These are phyloP conservation scores for Agapanthus africanus DNA, from an alignment of 106 monocot species.

Conservation along the genomic window DNA sequence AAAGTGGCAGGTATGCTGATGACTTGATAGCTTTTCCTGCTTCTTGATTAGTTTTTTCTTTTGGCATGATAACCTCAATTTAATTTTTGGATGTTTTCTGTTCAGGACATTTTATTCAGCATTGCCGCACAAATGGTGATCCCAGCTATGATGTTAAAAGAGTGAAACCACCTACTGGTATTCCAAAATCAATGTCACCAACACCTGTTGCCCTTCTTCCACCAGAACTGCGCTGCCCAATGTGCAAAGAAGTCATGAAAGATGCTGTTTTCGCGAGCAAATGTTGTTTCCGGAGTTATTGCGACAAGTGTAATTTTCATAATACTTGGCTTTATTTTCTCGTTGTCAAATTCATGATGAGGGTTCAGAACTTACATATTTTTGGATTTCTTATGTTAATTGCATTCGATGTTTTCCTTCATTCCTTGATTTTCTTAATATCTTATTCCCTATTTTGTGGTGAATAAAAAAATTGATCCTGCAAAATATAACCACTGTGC, in stretches of 20 bases:
- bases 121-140: constrained; percentile 92
- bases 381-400: background rate
- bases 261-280: constrained; percentile 96
- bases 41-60: background rate
- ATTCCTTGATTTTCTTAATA: too few species aligned
- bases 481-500: background rate
- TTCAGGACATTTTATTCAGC: constrained; percentile 93
- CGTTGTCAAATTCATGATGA: too few species aligned
- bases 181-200: constrained; percentile 90
- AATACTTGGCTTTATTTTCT: background rate
- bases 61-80: too few species aligned
- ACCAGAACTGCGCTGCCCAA: constrained; percentile 68
- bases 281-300: constrained; percentile 92
- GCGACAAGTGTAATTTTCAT: constrained; percentile 76
- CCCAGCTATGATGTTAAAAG: constrained; percentile 72
- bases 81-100: too few species aligned
- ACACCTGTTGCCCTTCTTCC: constrained; percentile 83
- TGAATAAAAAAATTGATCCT: too few species aligned
- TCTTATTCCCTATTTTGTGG: too few species aligned
- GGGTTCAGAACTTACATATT: too few species aligned
- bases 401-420: background rate
- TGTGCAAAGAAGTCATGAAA: constrained; percentile 96
- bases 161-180: constrained; percentile 84
- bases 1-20: constrained; percentile 62
- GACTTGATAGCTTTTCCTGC: background rate